phyloP scores from a whole-genome alignment of 805 yeast species.

The Millerozyma acaciae region DNA sequence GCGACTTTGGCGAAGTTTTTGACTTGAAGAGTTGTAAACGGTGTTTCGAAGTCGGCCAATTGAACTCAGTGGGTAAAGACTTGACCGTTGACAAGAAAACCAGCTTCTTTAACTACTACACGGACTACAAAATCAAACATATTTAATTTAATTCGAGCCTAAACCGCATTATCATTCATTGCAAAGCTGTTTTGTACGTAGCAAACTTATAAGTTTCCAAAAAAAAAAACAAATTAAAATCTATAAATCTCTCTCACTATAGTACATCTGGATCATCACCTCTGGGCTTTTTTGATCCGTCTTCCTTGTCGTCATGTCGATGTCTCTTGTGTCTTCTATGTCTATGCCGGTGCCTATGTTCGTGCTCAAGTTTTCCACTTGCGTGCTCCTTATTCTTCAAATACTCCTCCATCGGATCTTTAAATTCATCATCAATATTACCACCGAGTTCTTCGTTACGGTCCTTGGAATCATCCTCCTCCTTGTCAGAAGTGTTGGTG shows the following conservation, averaged over 20 bases:
- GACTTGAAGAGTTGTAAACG: constrained; percentile 13
- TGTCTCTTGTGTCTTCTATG: no score
- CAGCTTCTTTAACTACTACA: constrained; percentile 24
- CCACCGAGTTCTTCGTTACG: neutral
- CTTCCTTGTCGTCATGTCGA: no score
- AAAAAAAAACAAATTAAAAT: no score
- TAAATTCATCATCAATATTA: constrained; percentile 22
- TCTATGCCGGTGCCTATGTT: no score
- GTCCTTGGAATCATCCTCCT: constrained; percentile 1
- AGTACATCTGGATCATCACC: no score
- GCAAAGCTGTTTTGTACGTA: no score
- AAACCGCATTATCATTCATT: no score
- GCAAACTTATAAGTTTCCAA: no score
- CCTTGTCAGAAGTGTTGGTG: constrained; percentile 1
- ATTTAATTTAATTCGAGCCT: no score
- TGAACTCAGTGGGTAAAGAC: constrained; percentile 25
- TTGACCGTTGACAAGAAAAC: constrained; percentile 27
- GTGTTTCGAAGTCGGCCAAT: constrained; percentile 30
- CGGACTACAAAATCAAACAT: constrained; percentile 8
- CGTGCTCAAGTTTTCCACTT: no score
- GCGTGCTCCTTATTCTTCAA: constrained; percentile 6
- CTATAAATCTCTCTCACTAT: no score
- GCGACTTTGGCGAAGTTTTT: constrained; percentile 10
- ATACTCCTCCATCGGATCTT: constrained; percentile 27
- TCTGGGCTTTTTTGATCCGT: no score